These are phyloP conservation scores for Jasminum sambac DNA, from an alignment of 257 asterid species.

Conservation along the genomic window DNA sequence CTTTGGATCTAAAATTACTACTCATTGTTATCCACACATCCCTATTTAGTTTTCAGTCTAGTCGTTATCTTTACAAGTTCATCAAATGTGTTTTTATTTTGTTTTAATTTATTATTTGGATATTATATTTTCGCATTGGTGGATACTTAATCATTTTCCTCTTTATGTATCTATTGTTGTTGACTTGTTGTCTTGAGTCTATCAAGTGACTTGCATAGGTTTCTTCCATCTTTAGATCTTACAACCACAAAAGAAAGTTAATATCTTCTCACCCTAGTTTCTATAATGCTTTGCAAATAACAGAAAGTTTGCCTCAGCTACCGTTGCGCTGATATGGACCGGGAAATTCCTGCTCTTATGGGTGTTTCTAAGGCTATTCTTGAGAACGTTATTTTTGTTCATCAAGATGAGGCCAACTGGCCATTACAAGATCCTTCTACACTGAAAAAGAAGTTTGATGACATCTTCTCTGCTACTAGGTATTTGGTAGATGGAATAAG, in stretches of 20 bases:
- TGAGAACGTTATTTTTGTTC: slow-evolving; percentile 96
- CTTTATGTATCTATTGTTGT: background rate
- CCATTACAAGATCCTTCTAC: slow-evolving; percentile 95
- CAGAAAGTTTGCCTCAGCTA: slow-evolving; percentile 99
- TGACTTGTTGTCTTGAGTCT: background rate
- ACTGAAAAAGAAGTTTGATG: slow-evolving; percentile 92
- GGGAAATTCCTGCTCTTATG: slow-evolving; percentile 99
- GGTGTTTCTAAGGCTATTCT: slow-evolving; percentile 98
- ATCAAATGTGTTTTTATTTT: background rate
- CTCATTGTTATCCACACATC: too few relatives aligned
- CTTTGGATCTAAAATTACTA: too few relatives aligned
- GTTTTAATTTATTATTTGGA: background rate
- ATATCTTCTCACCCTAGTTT: slow-evolving; percentile 25
- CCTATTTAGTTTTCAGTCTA: background rate
- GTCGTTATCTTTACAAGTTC: background rate
- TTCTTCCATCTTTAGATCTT: slow-evolving; percentile 10
- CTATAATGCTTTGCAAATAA: slow-evolving; percentile 35
- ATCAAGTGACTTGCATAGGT: slow-evolving; percentile 14
- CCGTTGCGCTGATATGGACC: slow-evolving; percentile 99
- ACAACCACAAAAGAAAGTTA: slow-evolving; percentile 12
- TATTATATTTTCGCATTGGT: background rate
- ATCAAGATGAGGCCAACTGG: slow-evolving; percentile 99
- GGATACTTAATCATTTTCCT: background rate
- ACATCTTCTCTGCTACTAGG: slow-evolving; percentile 97
- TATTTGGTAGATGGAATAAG: slow-evolving; percentile 28